Evolutionary conservation across 1,139 yeast genomes (phyloP), one percentile per base, ranked within the genome.

Genomic region (Hansenula sp.): DNA sequence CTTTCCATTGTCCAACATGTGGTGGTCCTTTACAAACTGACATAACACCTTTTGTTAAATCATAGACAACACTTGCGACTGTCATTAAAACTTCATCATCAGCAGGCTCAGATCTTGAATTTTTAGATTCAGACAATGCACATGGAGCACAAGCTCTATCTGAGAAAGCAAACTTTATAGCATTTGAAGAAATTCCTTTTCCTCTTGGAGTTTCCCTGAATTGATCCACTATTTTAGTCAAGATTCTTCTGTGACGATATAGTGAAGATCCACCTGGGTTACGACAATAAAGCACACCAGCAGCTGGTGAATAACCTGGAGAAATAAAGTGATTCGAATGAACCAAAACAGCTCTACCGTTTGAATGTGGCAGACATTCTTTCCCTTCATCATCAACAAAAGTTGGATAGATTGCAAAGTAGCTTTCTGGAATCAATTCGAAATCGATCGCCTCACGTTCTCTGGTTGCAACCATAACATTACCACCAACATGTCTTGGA

Each of bases 11-110:
- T 12, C 42, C 42, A 31, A 35, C 18, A 26, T 44, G 47, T 22
- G 47, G 47, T 11, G 47, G 47, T 12, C 47, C 47, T 22, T 44
- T 44, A 37, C 47, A 44, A 11, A 44, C 43, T 12, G 45, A 31
- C 47, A 44, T 42, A n/a, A 41, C 36, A 34, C 47, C 47, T 13
- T 44, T 40, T 12, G 45, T 42, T 30, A 44, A 32, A 28, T 44
- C 47, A 18, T 44, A 44, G 10, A 44, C 36, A 11, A 44, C 47
- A 34, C 36, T 22, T 6, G 45, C 47, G 14, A 44, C 47, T 10
- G 47, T 44, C 47, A 44, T 42, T 10, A 34, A 33, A 6, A 38
- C 13, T 31, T 44, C 45, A 14, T 25, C 36, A 24, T 37, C 40
- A 19, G 38, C 41, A 19, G 45, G 47, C 30, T 44, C 47, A 13